A percentile compares a stretch with the other conserved stretches of the same genome.
Conservation (phyloP, 805 yeast species). For the Starmerella powellii region DNA sequence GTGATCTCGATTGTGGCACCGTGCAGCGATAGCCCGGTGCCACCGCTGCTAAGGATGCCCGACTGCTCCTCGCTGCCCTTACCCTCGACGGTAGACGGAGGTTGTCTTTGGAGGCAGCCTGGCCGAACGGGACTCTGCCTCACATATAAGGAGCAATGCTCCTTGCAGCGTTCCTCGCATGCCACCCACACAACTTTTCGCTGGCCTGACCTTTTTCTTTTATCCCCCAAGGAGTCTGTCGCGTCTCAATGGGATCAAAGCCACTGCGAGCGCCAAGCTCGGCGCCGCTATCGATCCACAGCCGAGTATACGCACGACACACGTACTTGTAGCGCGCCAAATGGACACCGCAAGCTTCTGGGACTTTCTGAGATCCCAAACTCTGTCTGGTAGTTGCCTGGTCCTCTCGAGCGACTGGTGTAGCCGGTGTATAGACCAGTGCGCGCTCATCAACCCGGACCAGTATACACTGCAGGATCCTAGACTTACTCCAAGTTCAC, state of each 20-base stretch:
- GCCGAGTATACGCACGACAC: constrained; percentile 20
- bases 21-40: too few species aligned
- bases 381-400: constrained; percentile 5
- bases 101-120: too few species aligned
- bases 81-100: too few species aligned
- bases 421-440: constrained; percentile 26
- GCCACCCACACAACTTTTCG: constrained; percentile 5
- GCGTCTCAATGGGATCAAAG: constrained; percentile 13
- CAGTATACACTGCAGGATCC: too few species aligned
- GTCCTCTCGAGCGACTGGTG: constrained; percentile 25
- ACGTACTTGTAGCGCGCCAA: constrained; percentile 22
- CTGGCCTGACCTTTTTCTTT: constrained; percentile 12
- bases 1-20: too few species aligned
- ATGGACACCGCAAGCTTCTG: constrained; percentile 1
- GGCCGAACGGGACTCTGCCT: too few species aligned
- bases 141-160: too few species aligned
- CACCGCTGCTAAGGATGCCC: too few species aligned
- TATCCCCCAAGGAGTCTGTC: constrained; percentile 12
- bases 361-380: constrained; percentile 2
- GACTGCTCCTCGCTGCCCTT: too few species aligned
- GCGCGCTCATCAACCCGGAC: not conserved
- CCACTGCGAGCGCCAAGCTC: constrained; percentile 15
- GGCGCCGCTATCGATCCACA: constrained; percentile 22
- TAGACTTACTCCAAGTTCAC: too few species aligned
- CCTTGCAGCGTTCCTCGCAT: too few species aligned